A percentile compares a stretch with the other conserved stretches of the same genome.
Conservation (phyloP, 2,329 filamentous ascomycete genomes). For the Botrytis fabae region DNA sequence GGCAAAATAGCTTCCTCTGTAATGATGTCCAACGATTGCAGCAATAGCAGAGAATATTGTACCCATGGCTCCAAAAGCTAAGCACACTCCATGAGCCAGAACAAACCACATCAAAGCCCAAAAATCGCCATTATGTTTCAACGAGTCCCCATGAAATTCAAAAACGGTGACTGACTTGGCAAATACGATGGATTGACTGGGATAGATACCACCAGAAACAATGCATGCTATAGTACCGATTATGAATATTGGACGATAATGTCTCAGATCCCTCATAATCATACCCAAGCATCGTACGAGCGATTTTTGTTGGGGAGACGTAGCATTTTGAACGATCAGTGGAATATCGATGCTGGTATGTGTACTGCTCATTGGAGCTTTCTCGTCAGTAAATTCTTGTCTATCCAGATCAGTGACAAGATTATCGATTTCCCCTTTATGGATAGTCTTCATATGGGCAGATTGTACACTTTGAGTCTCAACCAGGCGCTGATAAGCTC, state of each 20-base stretch:
- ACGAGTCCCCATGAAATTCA: neutral
- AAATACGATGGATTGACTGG: constrained; percentile 13
- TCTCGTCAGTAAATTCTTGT: neutral
- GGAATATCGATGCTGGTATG: neutral
- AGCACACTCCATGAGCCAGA: constrained; percentile 5
- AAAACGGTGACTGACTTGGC: neutral
- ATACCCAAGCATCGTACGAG: neutral
- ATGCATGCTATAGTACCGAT: constrained; percentile 2
- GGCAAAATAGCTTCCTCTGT: constrained; percentile 8
- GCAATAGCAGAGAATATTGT: neutral
- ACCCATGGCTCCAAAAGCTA: constrained; percentile 46
- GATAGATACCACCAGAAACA: constrained; percentile 11
- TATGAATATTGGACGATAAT: constrained; percentile 1
- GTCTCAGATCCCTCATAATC: constrained; percentile 3
- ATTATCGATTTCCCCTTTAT: neutral
- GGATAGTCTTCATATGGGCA: neutral
- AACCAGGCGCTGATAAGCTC: constrained; percentile 3
- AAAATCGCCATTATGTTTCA: constrained; percentile 31
- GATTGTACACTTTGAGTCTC: neutral
- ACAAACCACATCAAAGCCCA: constrained; percentile 21
- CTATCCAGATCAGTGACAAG: neutral
- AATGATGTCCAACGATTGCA: neutral
- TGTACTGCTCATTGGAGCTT: neutral
- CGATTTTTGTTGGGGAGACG: neutral
- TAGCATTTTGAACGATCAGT: neutral